Evolutionary conservation across 73 alveolate species (phyloP), one percentile per base, ranked within the genome.

Genomic region (Paramecium primaurelia): DNA sequence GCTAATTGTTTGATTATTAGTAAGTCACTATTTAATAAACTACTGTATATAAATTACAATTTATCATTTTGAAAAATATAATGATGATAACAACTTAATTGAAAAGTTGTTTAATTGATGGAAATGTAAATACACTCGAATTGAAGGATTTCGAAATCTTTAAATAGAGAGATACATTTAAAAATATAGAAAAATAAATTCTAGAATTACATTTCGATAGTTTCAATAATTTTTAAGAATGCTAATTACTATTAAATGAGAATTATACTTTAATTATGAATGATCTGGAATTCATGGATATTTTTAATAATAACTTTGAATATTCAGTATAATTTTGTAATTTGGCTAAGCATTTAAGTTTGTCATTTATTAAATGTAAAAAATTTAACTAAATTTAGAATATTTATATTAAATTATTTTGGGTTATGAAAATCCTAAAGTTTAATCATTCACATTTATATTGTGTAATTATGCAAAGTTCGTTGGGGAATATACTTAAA

Each of bases 161-260:
- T 18, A 75, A 22, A 36, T n/a, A 38, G 8, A 75, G 59, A 12
- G 88, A 75, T 42, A 38, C 34, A 11, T 75, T 75, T 37, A 30
- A 42, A n/a, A 75, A 38, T 42, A 18, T 75, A 36, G 88, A 75
- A 42, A 75, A 75, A n/a, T 18, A 75, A 75, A 75, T 75, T 38
- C 40, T 75, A 34, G 88, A 75, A 75, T n/a, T 75, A 34, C 88
- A 75, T 75, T 75, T 36, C 25, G 88, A 75, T 38, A 38, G 38
- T 10, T 75, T 75, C 68, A 75, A 75, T 38, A 38, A 10, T 5
- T 75, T 75, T 20, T 38, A 75, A 42, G 88, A 75, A 42, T 38
- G 88, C 12, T 75, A 42, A n/a, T 20, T 75, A 75, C 6, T 14
- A 0, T 38, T 75, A 42, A 75, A 75, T 36, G 88, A 75, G 18